Base-by-base conservation (phyloP, 2,329 filamentous ascomycete species). In the Aspergillus alliaceus region DNA sequence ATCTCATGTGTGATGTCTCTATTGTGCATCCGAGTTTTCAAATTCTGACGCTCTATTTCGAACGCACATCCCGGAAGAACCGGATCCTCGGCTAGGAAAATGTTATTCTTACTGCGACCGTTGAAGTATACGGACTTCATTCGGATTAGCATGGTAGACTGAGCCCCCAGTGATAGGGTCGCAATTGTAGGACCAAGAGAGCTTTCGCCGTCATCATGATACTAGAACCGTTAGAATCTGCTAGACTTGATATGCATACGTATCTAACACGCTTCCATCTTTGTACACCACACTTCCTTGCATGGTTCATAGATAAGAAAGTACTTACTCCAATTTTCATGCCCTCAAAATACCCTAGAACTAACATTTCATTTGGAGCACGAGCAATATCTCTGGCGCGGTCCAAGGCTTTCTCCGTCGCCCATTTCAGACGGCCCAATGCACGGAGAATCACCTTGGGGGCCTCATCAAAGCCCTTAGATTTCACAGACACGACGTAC, bases 151-250 rank as follows among this genome's bases (percentile, higher is more conserved):
- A 86, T 86, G 0, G 70, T 77, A 0, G 83, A 80, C 7, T 76
- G 75, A 0, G 74, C 75, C 3, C 84, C 84, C 0, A 86, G 72
- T 1, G 80, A 84, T 47, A 84, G 69, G 0, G 83, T 84, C 0
- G 81, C 80, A 40, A 86, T 83, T 0, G 79, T 82, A 0, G 82
- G 80, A 0, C 84, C 84, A 0, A 86, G 77, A 0, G 79, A 79
- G 1, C 61, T 66, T 67, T 86, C 84, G 22, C 84, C 84, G 53
- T 86, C 84, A 62, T 86, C 84, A 64, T 86, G 84, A 66, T 81
- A 86, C 70, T 82, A 14, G 4, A 11, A 6, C 7, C 11, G 24
- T 44, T 44, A 44, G 40, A 14, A 9, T 4, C 24, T 22, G 15
- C 24, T 14, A 15, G 4, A 35, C 15, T n/a, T 15, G 12, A 35